Conservation (phyloP, 495 filamentous ascomycete genomes). For the Hypoxylon lienhwacheense region DNA sequence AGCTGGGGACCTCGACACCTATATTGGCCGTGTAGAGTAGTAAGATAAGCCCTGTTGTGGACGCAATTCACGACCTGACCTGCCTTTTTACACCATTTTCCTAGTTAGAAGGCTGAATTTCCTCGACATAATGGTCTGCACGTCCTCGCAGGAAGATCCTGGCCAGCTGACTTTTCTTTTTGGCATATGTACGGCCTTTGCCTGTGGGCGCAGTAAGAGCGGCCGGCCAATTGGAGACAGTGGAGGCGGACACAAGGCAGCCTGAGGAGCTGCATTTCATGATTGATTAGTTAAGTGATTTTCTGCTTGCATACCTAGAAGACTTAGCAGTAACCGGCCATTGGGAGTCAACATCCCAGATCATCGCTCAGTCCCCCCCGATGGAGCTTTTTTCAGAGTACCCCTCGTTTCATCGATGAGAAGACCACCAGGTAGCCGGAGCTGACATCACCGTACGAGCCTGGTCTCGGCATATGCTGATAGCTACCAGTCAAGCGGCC, state of each 20-base stretch:
- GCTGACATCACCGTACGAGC: slow-evolving; percentile 34
- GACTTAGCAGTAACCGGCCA: slow-evolving; percentile 27
- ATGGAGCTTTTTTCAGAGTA: slow-evolving; percentile 18
- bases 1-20: slow-evolving; percentile 16
- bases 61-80: slow-evolving; percentile 6
- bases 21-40: slow-evolving; percentile 31
- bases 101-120: slow-evolving; percentile 20
- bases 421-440: slow-evolving; percentile 46
- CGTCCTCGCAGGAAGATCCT: slow-evolving; percentile 22
- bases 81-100: slow-evolving; percentile 10
- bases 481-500: no score
- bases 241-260: slow-evolving; percentile 28
- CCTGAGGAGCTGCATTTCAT: slow-evolving; percentile 29
- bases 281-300: slow-evolving; percentile 37
- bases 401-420: slow-evolving; percentile 33
- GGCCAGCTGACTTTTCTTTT: slow-evolving; percentile 18
- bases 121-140: slow-evolving; percentile 24
- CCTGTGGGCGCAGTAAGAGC: slow-evolving; percentile 25
- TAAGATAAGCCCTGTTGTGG: slow-evolving; percentile 19
- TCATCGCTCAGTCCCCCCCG: background rate
- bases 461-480: slow-evolving; percentile 22
- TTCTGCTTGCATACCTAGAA: slow-evolving; percentile 32
- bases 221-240: slow-evolving; percentile 20
- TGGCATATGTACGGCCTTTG: slow-evolving; percentile 22
- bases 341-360: slow-evolving; percentile 27